Evolutionary conservation across 805 yeast species (phyloP).

Genomic region (Kodamaea lidongshanica): DNA sequence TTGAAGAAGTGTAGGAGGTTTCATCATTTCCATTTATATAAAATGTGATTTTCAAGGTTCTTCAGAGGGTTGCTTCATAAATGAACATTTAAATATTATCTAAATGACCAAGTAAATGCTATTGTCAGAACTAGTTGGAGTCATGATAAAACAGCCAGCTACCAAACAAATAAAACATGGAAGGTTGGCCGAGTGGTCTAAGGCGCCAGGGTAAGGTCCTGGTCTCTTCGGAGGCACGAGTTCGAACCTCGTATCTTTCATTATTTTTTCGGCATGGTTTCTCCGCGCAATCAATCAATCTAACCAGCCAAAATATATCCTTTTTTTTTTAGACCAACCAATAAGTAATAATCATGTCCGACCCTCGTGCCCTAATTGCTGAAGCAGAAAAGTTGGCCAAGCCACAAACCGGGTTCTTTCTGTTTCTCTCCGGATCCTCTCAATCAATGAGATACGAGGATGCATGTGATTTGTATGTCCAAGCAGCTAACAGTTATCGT

Average conservation of each 20-base stretch:
- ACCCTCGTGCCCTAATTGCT: constrained; percentile 40
- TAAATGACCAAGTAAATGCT: no score
- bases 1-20: no score
- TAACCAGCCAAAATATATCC: background rate
- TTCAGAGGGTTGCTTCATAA: no score
- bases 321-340: background rate
- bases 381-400: constrained; percentile 41
- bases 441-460: constrained; percentile 70
- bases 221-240: constrained; percentile 3
- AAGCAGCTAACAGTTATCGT: constrained; percentile 89
- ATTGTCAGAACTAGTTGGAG: no score
- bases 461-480: constrained; percentile 82
- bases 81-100: no score
- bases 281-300: background rate
- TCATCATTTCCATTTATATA: no score
- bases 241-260: constrained; percentile 1
- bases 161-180: no score
- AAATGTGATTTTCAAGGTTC: no score
- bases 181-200: no score
- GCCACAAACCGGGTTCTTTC: constrained; percentile 67
- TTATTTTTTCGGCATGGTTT: background rate
- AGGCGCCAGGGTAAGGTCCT: constrained; percentile 3
- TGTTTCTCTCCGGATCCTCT: constrained; percentile 56
- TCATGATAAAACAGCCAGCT: no score
- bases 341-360: constrained; percentile 25